Conservation (phyloP, 2,329 filamentous ascomycete genomes). For the Cladosporium cucumerinum region DNA sequence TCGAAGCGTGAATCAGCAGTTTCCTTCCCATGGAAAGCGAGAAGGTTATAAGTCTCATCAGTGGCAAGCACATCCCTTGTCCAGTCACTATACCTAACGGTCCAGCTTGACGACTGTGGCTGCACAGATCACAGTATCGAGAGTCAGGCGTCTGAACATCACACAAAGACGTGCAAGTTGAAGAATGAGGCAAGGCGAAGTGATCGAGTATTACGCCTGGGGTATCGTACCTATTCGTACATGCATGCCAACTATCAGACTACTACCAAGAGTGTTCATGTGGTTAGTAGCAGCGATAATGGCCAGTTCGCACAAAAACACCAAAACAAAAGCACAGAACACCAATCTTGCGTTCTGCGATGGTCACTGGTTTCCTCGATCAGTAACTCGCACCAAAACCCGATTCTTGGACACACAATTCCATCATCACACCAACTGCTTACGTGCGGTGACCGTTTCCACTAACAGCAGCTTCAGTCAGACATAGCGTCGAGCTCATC, state of each 20-base stretch:
- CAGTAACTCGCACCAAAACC: not conserved
- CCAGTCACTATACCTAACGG: too few species aligned
- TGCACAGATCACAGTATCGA: not conserved
- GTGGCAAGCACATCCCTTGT: not conserved
- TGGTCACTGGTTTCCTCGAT: not conserved
- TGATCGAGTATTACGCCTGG: not conserved
- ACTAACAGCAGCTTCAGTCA: conserved; percentile 17
- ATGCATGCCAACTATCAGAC: not conserved
- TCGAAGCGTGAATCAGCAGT: not conserved
- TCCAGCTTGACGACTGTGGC: not conserved
- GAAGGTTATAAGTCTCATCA: not conserved
- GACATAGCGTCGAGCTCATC: conserved; percentile 29
- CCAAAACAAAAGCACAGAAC: not conserved
- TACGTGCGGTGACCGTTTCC: not conserved
- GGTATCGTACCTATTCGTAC: conserved; percentile 7
- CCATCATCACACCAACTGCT: not conserved
- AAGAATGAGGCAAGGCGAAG: not conserved
- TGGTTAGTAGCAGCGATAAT: not conserved
- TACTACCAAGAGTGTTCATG: not conserved
- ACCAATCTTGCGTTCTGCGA: not conserved
- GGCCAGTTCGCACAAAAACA: not conserved
- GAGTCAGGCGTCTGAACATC: not conserved
- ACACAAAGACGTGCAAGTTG: not conserved
- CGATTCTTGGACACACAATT: not conserved
- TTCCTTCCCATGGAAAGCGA: not conserved